phyloP scores from a whole-genome alignment of 768 basidiomycete species.

The Rubroboletus satanas region DNA sequence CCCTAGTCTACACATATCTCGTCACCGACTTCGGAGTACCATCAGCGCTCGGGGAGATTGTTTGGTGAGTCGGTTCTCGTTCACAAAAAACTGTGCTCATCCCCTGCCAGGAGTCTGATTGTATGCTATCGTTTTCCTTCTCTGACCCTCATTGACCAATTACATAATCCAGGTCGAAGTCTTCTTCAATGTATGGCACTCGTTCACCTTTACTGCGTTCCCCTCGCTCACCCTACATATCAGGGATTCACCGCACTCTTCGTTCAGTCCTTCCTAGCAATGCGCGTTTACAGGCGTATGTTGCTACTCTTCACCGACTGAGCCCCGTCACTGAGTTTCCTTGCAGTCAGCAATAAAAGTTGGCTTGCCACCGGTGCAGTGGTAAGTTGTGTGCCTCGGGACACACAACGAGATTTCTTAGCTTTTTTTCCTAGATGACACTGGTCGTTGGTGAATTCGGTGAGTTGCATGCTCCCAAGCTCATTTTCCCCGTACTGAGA shows the following conservation, averaged over 20 bases:
- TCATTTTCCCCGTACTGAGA: constrained; percentile 6
- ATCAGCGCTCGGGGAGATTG: constrained; percentile 31
- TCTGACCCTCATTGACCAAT: not conserved
- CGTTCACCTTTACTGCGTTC: not conserved
- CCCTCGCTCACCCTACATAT: not conserved
- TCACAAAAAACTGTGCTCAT: not conserved
- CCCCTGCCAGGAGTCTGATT: constrained; percentile 22
- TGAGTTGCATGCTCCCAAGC: constrained; percentile 6
- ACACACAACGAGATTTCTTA: not conserved
- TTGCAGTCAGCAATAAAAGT: constrained; percentile 49
- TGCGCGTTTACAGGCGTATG: constrained; percentile 51
- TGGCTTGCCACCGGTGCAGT: constrained; percentile 39
- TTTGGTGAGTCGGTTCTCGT: constrained; percentile 38
- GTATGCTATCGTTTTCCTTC: constrained; percentile 8
- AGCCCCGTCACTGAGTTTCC: not conserved
- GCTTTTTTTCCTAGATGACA: constrained; percentile 10
- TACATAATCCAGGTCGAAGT: constrained; percentile 42
- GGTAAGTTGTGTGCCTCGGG: constrained; percentile 13
- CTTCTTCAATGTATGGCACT: constrained; percentile 44
- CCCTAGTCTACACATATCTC: constrained; percentile 47
- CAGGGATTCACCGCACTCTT: constrained; percentile 49
- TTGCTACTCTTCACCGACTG: not conserved
- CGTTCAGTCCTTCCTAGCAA: constrained; percentile 55
- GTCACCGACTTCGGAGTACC: constrained; percentile 38
- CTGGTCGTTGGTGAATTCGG: constrained; percentile 44